phyloP scores from a whole-genome alignment of 805 yeast species.

The Nakazawaea ambrosiae region DNA sequence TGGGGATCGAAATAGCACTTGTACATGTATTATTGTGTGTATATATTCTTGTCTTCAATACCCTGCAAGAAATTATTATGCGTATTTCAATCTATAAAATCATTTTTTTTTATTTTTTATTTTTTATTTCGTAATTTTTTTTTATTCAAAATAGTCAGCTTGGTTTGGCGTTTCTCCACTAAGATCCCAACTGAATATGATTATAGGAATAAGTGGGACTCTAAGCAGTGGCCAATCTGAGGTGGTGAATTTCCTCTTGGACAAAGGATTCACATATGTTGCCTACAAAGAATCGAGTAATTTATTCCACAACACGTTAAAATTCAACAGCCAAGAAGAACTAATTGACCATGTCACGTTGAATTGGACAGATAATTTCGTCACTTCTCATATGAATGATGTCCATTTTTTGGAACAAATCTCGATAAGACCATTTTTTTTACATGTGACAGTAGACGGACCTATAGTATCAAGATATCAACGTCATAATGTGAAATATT shows the following conservation, averaged over 20 bases:
- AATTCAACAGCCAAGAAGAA: constrained; percentile 33
- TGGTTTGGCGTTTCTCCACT: too few species aligned
- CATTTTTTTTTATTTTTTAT: too few species aligned
- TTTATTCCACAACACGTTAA: constrained; percentile 13
- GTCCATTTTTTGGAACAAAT: constrained; percentile 37
- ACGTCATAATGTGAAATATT: constrained; percentile 20
- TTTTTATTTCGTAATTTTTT: too few species aligned
- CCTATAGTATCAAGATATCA: constrained; percentile 45
- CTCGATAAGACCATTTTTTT: constrained; percentile 72
- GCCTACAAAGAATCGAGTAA: constrained; percentile 15
- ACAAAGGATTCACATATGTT: constrained; percentile 43
- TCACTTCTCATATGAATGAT: constrained; percentile 37
- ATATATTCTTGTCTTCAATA: too few species aligned
- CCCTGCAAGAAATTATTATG: too few species aligned
- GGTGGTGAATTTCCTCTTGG: constrained; percentile 48
- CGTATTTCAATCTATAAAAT: too few species aligned
- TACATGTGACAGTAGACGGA: constrained; percentile 74
- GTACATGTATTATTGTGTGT: too few species aligned
- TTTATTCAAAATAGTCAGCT: too few species aligned
- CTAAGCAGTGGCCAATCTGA: constrained; percentile 60
- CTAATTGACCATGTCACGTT: constrained; percentile 56
- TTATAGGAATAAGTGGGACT: constrained; percentile 72
- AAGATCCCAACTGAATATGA: too few species aligned
- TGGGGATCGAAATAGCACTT: too few species aligned
- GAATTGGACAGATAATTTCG: constrained; percentile 59